Evolutionary conservation across 208 protist species (phyloP).

Genomic region (Naegleria lovaniensis): DNA sequence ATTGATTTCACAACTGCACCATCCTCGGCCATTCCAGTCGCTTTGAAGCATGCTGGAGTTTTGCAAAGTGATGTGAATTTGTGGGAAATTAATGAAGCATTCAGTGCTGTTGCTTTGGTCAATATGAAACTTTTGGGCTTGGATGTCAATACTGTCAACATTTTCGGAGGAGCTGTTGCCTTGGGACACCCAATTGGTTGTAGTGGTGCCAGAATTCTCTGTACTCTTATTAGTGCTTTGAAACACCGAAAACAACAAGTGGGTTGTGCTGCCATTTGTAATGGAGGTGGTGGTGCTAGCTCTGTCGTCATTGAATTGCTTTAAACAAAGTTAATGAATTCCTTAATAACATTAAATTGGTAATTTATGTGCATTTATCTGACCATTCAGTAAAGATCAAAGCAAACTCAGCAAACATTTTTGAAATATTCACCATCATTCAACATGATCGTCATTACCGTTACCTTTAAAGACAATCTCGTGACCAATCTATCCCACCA

Average conservation of each 20-base stretch:
- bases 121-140: conserved; percentile 70
- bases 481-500: too few species aligned
- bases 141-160: conserved; percentile 73
- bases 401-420: too few species aligned
- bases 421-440: too few species aligned
- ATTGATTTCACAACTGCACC: conserved; percentile 80
- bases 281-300: conserved; percentile 85
- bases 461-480: too few species aligned
- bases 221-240: conserved; percentile 67
- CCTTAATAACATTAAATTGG: too few species aligned
- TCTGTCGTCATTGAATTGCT: conserved; percentile 67
- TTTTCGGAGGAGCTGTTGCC: conserved; percentile 84
- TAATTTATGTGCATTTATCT: too few species aligned
- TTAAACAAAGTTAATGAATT: too few species aligned
- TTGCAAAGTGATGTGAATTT: conserved; percentile 65
- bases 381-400: too few species aligned
- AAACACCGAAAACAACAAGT: conserved; percentile 47
- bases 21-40: conserved; percentile 67
- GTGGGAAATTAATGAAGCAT: conserved; percentile 94
- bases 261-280: conserved; percentile 83
- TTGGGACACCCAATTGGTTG: conserved; percentile 89
- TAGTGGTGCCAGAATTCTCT: conserved; percentile 72
- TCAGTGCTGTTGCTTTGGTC: conserved; percentile 81
- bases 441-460: too few species aligned
- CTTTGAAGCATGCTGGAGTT: conserved; percentile 56